Percentiles rank a stretch among this genome's conserved stretches.
Conservation (phyloP, 2,329 filamentous ascomycete genomes). For the Trichoderma hamatum region DNA sequence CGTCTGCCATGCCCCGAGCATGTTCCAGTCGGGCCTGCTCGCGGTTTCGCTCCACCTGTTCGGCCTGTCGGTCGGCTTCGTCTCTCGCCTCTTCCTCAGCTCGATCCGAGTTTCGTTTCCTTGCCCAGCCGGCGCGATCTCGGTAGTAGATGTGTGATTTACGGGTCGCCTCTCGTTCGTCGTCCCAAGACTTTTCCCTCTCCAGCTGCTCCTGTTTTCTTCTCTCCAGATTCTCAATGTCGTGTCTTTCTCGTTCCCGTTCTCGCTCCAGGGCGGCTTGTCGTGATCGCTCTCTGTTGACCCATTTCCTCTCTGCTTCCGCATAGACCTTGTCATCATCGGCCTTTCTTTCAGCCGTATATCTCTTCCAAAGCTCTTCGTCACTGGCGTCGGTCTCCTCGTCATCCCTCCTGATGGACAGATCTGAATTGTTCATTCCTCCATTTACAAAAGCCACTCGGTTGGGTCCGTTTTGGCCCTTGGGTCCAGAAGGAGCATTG, state of each 20-base stretch:
- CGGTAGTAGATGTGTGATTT: conserved; percentile 83
- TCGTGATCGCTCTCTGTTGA: conserved; percentile 82
- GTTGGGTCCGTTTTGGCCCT: conserved; percentile 64
- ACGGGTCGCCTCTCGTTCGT: conserved; percentile 76
- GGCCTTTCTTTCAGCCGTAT: conserved; percentile 68
- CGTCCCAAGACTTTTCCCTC: conserved; percentile 74
- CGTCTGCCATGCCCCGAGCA: conserved; percentile 82
- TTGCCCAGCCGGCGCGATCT: conserved; percentile 81
- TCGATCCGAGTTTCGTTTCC: conserved; percentile 75
- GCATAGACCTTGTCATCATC: conserved; percentile 81
- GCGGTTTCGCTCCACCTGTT: conserved; percentile 73
- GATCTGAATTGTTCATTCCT: conserved; percentile 63
- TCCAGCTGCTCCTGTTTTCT: conserved; percentile 71
- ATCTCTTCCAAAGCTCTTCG: conserved; percentile 76
- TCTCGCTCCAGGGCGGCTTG: conserved; percentile 86
- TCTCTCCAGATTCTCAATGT: conserved; percentile 66
- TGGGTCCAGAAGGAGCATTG: conserved; percentile 71
- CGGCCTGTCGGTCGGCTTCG: conserved; percentile 77
- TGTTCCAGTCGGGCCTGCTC: conserved; percentile 74
- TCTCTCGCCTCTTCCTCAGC: conserved; percentile 76
- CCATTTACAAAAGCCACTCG: conserved; percentile 82
- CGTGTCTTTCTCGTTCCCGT: conserved; percentile 75
- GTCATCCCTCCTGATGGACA: conserved; percentile 68
- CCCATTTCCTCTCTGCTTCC: conserved; percentile 87
- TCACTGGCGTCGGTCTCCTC: conserved; percentile 89